Conservation (phyloP, 345 rosid species). For the Salix caprea region DNA sequence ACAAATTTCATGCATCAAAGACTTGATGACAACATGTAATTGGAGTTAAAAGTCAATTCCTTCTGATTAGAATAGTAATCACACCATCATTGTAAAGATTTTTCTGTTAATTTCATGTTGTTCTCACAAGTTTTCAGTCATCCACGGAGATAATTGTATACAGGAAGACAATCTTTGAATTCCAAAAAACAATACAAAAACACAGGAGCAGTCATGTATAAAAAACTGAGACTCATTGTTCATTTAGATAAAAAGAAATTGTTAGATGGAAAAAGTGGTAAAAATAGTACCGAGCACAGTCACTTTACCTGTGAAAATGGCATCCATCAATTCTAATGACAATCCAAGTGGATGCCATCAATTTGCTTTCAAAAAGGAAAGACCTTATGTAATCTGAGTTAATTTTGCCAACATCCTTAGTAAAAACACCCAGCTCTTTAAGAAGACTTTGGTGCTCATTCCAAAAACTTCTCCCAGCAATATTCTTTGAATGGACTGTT, state of each 20-base stretch:
- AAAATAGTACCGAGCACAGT: neutral
- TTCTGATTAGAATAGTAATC: neutral
- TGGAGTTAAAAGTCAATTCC: neutral
- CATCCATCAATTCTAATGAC: constrained; percentile 90
- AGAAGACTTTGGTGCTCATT: constrained; percentile 50
- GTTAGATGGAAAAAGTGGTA: neutral
- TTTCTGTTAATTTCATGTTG: neutral
- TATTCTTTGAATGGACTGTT: constrained; percentile 50
- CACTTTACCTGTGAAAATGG: constrained; percentile 82
- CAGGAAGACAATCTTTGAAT: neutral
- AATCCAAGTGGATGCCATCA: constrained; percentile 77
- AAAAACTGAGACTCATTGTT: neutral
- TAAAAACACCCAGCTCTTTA: constrained; percentile 54
- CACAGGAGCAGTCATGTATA: neutral
- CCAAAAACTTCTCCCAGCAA: constrained; percentile 70
- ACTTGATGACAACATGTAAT: neutral
- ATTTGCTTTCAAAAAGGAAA: constrained; percentile 63
- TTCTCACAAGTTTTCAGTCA: neutral
- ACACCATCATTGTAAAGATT: neutral
- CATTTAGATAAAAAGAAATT: neutral
- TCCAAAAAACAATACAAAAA: neutral
- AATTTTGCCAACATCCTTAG: constrained; percentile 49
- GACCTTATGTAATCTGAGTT: constrained; percentile 59
- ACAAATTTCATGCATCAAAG: constrained; percentile 1
- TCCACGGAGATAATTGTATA: neutral